Conservation (phyloP, 257 asterid species). For the Verbascum thapsus region DNA sequence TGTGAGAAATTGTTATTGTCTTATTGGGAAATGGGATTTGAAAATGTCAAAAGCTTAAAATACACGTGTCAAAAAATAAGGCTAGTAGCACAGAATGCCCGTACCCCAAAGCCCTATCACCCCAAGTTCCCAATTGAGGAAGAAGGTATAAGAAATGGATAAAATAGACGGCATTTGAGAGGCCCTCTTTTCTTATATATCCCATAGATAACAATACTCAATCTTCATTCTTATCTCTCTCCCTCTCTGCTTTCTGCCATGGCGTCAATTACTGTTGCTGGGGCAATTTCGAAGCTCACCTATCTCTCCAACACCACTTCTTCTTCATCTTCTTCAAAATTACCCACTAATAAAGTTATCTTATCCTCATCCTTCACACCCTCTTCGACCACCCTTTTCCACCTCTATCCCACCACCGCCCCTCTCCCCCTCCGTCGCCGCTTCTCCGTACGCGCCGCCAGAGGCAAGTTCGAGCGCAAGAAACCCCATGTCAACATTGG, state of each 20-base stretch:
- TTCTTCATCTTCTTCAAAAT: conserved; percentile 29
- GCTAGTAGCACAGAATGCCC: too few species aligned
- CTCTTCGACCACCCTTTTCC: conserved; percentile 48
- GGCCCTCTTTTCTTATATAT: conserved; percentile 36
- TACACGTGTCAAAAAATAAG: too few species aligned
- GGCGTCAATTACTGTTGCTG: conserved; percentile 57
- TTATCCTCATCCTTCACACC: conserved; percentile 64
- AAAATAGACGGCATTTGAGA: conserved; percentile 13
- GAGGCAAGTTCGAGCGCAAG: conserved; percentile 89
- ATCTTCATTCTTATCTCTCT: conserved; percentile 21
- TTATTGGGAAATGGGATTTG: too few species aligned
- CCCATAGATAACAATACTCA: conserved; percentile 28
- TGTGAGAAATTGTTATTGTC: too few species aligned
- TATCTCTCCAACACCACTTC: conserved; percentile 37
- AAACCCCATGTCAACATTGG: conserved; percentile 96
- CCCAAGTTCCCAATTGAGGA: too few species aligned
- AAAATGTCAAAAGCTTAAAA: too few species aligned
- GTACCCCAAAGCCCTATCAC: too few species aligned
- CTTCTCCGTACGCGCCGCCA: conserved; percentile 72
- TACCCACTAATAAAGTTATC: conserved; percentile 44
- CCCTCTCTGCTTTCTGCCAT: conserved; percentile 23
- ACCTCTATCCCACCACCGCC: conserved; percentile 44
- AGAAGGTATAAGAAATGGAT: conserved; percentile 23
- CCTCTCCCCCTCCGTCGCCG: conserved; percentile 40
- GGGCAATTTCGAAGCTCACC: conserved; percentile 43